Base-by-base conservation (phyloP, 2,329 filamentous ascomycete species). In the Hypoxylon sp. region DNA sequence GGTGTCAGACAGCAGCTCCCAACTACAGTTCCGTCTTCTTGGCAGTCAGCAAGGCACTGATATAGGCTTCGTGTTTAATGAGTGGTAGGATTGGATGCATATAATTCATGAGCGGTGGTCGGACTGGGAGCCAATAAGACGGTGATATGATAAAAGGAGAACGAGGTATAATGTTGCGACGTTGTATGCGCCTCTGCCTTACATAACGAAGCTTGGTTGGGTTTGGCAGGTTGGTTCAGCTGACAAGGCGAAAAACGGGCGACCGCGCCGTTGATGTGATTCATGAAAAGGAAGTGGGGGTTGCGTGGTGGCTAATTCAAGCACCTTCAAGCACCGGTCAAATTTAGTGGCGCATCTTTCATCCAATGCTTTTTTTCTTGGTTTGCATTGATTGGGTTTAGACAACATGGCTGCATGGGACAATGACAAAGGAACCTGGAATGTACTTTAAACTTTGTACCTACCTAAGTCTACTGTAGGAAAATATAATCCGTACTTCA, bases 211-310 rank as follows among this genome's bases (percentile, higher is more conserved):
- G n/a, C n/a, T n/a, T n/a, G n/a, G n/a, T n/a, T n/a, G n/a, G n/a
- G n/a, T n/a, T n/a, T n/a, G n/a, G n/a, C n/a, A n/a, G n/a, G n/a
- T n/a, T n/a, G n/a, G 30, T 25, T 49, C 51, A 54, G 51, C 51
- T 50, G 51, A 54, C 15, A n/a, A 43, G 46, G 46, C 38, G 34
- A 38, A n/a, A n/a, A n/a, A n/a, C n/a, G n/a, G n/a, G n/a, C n/a
- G n/a, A n/a, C n/a, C n/a, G n/a, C n/a, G n/a, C n/a, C n/a, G n/a
- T n/a, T n/a, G n/a, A n/a, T n/a, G n/a, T n/a, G n/a, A n/a, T n/a
- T n/a, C n/a, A n/a, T n/a, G n/a, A n/a, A 30, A 26, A 25, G 42
- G 31, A 43, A 31, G 45, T 54, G 51, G 51, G 45, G 51, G 3
- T 41, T 32, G 21, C 13, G 13, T 23, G 37, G 30, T 50, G 17